Evolutionary conservation across 129 eudicot genomes (phyloP), one percentile per base, ranked within the genome.

Genomic region (Deinandra increscens): DNA sequence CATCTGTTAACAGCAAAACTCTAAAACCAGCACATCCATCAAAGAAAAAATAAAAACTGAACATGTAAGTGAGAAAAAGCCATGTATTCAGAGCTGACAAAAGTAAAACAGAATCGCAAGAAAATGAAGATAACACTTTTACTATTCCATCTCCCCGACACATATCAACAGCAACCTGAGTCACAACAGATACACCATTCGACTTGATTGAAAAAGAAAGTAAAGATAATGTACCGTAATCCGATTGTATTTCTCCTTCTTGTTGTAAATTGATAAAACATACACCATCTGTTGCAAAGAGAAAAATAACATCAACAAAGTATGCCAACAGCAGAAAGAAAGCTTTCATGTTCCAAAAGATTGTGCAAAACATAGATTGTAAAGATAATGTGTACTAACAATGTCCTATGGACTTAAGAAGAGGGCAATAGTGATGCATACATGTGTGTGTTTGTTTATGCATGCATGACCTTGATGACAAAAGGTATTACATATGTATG

Each of bases 181-280:
- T 60, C 26, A 58, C 1, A 5, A n/a, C 44, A 60, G 36, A 3
- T 17, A 38, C 34, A 37, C 68, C 33, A 10, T n/a, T 56, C 11
- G 38, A 36, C 34, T 20, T 34, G 33, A 37, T 34, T 50, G 6
- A 12, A 45, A 60, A 23, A 17, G 50, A 34, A 51, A 38, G 48
- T 63, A 37, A 71, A 60, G 42, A 73, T 20, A n/a, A 77, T 82
- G 60, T 72, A 91, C 96, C 92, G 93, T 91, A 41, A 91, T 81
- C 34, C 90, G 83, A 55, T 91, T 75, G 70, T 85, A 70, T 72
- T 85, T 91, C 77, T 91, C 97, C 78, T 84, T 91, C 90, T 85
- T 91, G 84, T 86, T 91, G 87, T 91, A 91, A 54, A 91, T 81
- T 14, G 90, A 83, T 69, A 91, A 71, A 34, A 87, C 97, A 70